Conservation (phyloP, 176 grass and related monocot species). For the Elymus sibiricus region DNA sequence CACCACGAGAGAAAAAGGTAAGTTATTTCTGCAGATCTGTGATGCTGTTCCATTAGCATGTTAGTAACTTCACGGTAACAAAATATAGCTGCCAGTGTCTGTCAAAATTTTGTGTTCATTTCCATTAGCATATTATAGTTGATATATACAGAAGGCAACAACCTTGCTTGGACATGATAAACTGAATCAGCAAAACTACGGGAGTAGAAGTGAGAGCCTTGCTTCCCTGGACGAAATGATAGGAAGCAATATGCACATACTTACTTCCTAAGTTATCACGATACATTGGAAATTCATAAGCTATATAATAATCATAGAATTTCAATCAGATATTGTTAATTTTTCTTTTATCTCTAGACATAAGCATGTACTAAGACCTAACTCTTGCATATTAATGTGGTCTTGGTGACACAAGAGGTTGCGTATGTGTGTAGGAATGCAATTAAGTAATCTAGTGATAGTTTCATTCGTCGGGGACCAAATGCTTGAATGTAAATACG, state of each 20-base stretch:
- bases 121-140: not conserved
- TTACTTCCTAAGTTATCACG: not conserved
- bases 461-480: not conserved
- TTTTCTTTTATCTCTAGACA: not conserved
- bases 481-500: not conserved
- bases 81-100: not conserved
- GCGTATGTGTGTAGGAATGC: not conserved
- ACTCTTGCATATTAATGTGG: not conserved
- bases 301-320: not conserved
- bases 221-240: not conserved
- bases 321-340: not conserved
- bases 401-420: not conserved
- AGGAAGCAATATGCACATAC: not conserved
- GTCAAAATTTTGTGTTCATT: not conserved
- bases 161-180: not conserved
- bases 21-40: not conserved
- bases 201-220: not conserved
- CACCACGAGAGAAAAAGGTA: conserved; percentile 57
- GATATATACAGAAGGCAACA: not conserved
- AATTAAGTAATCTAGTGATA: not conserved
- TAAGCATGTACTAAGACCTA: not conserved
- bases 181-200: not conserved
- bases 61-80: not conserved
- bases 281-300: not conserved
- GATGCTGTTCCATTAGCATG: not conserved